Evolutionary conservation across 225 moss, liverwort and hornwort species (phyloP), one percentile per base, ranked within the genome.

Genomic region (Anthoceros angustus): DNA sequence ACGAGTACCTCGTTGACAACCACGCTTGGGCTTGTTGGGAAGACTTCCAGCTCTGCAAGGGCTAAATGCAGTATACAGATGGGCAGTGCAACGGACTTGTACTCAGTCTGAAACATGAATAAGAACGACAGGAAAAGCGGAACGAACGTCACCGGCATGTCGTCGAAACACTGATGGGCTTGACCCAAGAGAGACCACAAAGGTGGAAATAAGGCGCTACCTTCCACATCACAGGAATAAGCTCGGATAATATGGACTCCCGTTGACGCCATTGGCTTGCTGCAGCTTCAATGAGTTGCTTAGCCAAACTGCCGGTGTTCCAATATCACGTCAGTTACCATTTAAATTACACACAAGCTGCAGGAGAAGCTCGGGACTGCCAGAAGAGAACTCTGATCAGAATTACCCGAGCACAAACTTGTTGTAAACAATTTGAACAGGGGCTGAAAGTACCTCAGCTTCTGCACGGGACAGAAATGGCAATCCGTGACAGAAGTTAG

Each of bases 11-110:
- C 88, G 24, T 89, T 89, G 21, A 86, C 83, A 43, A 89, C 72
- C 25, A 89, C 80, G 9, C 77, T 74, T 0, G 76, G 80, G 0
- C 84, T 74, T 7, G 77, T 77, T 0, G 75, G 78, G 38, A 78
- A 69, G 39, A 74, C 77, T 62, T 86, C 88, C 3, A 89, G 74
- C 60, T 89, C 88, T 0, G 88, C 83, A 4, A 89, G 70, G 12
- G 88, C 88, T 73, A 89, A 71, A 41, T 89, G 88, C 66, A 89
- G 64, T 21, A 89, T 79, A n/a, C 86, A 84, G 6, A 86, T 76
- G 39, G 86, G 86, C 67, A 89, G 38, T n/a, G 80, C 61, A 10
- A 82, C 86, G 25, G 72, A 70, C 42, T 78, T 77, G 1, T 82
- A 82, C 63, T 82, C 81, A 39, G 70, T 70, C 72, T 75, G 66